Base-by-base conservation (phyloP, 345 rosid species). In the Acer saccharum region DNA sequence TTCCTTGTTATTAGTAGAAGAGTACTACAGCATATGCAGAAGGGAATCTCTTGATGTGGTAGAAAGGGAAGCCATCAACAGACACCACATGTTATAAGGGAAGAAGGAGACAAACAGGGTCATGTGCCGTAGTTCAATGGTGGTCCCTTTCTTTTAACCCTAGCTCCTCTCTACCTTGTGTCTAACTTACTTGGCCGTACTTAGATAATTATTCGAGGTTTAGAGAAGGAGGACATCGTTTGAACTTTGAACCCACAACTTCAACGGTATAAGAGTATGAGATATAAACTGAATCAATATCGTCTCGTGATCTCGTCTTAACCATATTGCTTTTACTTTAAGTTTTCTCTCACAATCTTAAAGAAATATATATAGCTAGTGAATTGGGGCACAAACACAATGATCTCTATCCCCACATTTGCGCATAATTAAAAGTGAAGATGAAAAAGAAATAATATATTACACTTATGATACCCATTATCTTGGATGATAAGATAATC, bases 51-150 rank as follows among this genome's bases (percentile, higher is more conserved):
- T 67, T 55, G 18, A 25, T 32, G 21, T 21, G 6, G n/a, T 25
- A 29, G 10, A 29, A 43, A 43, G 44, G 18, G 21, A 43, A 67
- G 35, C 41, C 67, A 57, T 27, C 44, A 39, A 52, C 23, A 39
- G 72, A 69, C 60, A 70, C 68, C 79, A 64, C 74, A 75, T 39
- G 76, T 62, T 68, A 21, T 9, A 16, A 12, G 23, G 12, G 25
- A 71, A 78, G 18, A 55, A 69, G 17, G 50, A 54, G 82, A 84
- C 86, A 81, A 84, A 32, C 13, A 7, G 18, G 75, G 63, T 76
- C 87, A 84, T 66, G 77, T 84, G 81, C 77, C 71, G 18, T 63
- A 9, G 25, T 20, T 29, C 18, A 1, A 35, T 57, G 29, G 69
- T 79, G 80, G 82, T 69, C 77, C 86, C 73, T 44, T 39, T 2